phyloP scores from a whole-genome alignment of 306 rosid genomes.

The Morella rubra region DNA sequence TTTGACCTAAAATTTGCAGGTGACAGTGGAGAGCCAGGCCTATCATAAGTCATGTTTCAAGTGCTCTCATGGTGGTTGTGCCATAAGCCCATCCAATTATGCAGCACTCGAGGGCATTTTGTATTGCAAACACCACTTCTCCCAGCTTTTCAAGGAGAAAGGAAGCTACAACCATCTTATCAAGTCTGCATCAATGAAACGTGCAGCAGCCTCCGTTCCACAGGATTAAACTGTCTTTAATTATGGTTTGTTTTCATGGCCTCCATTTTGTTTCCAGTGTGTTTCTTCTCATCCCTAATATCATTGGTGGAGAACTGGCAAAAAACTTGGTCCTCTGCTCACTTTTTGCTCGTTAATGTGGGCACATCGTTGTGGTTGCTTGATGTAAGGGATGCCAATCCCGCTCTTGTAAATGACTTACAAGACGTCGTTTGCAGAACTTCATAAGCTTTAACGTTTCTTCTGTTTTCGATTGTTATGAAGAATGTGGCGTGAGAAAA shows the following conservation, averaged over 20 bases:
- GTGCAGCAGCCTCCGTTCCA: conserved; percentile 60
- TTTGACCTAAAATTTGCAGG: conserved; percentile 43
- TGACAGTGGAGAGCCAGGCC: conserved; percentile 86
- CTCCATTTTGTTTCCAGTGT: conserved; percentile 28
- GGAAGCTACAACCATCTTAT: conserved; percentile 70
- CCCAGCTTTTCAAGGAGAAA: conserved; percentile 95
- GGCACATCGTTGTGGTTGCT: conserved; percentile 29
- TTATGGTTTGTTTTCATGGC: conserved; percentile 20
- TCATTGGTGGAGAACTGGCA: conserved; percentile 28
- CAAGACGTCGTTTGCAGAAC: conserved; percentile 18
- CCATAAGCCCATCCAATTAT: conserved; percentile 83
- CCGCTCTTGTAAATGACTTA: conserved; percentile 23
- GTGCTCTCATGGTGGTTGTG: conserved; percentile 95
- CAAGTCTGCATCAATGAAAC: conserved; percentile 73
- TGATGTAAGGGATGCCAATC: conserved; percentile 22
- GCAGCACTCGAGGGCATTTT: conserved; percentile 92
- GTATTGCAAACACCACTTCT: conserved; percentile 96
- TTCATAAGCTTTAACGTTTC: conserved; percentile 12
- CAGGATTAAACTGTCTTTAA: conserved; percentile 42
- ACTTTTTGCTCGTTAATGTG: conserved; percentile 26
- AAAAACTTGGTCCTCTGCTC: conserved; percentile 26
- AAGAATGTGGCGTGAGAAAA: conserved; percentile 5
- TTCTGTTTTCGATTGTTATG: conserved; percentile 4
- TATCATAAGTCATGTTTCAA: conserved; percentile 92
- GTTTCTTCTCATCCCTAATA: conserved; percentile 6